phyloP scores from a whole-genome alignment of 2,329 filamentous ascomycete species.

The Verticillium dahliae region DNA sequence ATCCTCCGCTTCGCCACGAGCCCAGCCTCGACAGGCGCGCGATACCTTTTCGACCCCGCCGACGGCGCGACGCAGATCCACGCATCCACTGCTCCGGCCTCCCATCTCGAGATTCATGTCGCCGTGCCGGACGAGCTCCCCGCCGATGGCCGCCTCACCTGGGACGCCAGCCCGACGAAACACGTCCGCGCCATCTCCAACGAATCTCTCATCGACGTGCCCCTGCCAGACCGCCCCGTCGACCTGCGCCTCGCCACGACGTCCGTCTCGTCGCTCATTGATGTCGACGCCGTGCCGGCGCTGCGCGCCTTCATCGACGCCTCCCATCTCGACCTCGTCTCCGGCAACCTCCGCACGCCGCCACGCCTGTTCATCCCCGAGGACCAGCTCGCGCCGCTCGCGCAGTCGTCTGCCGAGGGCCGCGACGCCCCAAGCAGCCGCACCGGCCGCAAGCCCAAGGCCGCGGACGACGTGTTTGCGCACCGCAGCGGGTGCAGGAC shows the following conservation, averaged over 20 bases:
- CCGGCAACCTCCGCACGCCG: constrained; percentile 33
- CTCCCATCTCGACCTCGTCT: constrained; percentile 38
- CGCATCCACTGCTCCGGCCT: neutral
- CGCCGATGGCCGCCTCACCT: constrained; percentile 7
- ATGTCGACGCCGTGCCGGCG: constrained; percentile 16
- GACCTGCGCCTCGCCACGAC: constrained; percentile 41
- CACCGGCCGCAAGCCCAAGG: neutral
- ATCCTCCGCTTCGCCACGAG: constrained; percentile 40
- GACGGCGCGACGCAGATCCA: neutral
- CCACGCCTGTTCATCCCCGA: constrained; percentile 22
- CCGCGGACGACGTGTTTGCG: constrained; percentile 14
- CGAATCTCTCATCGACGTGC: constrained; percentile 31
- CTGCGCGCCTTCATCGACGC: constrained; percentile 35
- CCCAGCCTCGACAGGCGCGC: constrained; percentile 1
- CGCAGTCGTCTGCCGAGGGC: neutral
- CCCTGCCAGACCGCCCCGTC: constrained; percentile 38
- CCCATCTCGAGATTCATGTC: constrained; percentile 12
- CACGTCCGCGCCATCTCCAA: constrained; percentile 30
- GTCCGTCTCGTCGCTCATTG: constrained; percentile 18
- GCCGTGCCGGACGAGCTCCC: constrained; percentile 5
- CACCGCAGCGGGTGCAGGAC: neutral
- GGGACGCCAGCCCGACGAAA: constrained; percentile 15
- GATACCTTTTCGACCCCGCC: neutral
- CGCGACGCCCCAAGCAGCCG: neutral
- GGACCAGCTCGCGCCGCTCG: constrained; percentile 12